These are phyloP conservation scores for Phoenix roebelenii DNA, from an alignment of 176 grass and related monocot genomes.

Conservation along the genomic window DNA sequence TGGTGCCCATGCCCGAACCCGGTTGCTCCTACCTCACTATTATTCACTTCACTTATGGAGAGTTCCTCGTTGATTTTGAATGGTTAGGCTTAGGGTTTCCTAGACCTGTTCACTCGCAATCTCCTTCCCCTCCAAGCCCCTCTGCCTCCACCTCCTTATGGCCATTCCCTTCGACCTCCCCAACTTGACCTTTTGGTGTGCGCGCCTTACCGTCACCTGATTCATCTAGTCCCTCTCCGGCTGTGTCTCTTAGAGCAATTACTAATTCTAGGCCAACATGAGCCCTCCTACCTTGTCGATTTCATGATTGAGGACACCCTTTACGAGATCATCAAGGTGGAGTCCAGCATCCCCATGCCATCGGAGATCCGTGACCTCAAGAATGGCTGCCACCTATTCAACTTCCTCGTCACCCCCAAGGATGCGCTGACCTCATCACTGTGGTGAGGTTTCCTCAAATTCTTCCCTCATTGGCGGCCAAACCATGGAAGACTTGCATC, in stretches of 20 bases:
- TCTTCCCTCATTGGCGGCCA: no score
- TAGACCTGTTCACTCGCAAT: conserved; percentile 19
- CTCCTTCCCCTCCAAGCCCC: background rate
- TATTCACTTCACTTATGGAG: no score
- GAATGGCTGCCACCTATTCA: conserved; percentile 50
- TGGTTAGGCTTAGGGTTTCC: no score
- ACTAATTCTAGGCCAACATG: background rate
- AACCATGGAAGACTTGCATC: no score
- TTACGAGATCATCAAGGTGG: conserved; percentile 31
- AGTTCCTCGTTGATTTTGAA: no score
- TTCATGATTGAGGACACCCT: conserved; percentile 72
- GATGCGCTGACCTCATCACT: conserved; percentile 58
- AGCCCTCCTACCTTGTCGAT: conserved; percentile 68
- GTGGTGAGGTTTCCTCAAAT: no score
- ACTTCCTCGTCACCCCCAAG: conserved; percentile 83
- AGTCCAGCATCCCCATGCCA: conserved; percentile 8
- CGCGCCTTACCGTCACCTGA: conserved; percentile 38
- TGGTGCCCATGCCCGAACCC: no score
- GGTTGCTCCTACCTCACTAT: no score
- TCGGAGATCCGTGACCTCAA: conserved; percentile 35
- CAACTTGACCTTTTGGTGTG: conserved; percentile 61
- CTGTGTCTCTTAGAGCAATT: conserved; percentile 29
- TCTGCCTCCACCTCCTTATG: conserved; percentile 52
- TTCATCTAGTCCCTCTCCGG: conserved; percentile 41
- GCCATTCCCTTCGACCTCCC: conserved; percentile 70